These are phyloP conservation scores for Cercospora zeina DNA, from an alignment of 2,329 filamentous ascomycete species.

Conservation along the genomic window DNA sequence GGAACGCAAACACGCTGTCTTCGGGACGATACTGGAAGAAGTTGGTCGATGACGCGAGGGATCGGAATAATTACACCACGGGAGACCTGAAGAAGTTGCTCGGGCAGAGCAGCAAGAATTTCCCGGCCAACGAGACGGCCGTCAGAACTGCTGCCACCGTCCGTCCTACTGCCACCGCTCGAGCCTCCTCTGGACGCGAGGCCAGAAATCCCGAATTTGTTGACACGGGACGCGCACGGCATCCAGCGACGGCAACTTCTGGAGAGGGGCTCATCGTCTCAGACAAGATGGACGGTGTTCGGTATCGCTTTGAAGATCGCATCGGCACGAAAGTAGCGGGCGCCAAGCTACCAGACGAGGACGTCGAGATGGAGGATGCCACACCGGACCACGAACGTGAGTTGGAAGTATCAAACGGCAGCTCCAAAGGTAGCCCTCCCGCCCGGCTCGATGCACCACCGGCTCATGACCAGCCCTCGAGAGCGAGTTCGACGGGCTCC, in stretches of 20 bases:
- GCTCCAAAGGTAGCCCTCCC: background rate
- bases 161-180: slow-evolving; percentile 8
- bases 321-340: slow-evolving; percentile 29
- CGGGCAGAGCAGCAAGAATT: slow-evolving; percentile 52
- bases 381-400: slow-evolving; percentile 11
- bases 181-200: background rate
- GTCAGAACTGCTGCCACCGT: slow-evolving; percentile 34
- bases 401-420: background rate
- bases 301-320: slow-evolving; percentile 37
- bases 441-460: background rate
- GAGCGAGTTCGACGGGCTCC: background rate
- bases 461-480: background rate
- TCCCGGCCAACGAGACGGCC: slow-evolving; percentile 33
- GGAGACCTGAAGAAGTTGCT: slow-evolving; percentile 62
- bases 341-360: slow-evolving; percentile 22
- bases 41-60: slow-evolving; percentile 77
- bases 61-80: slow-evolving; percentile 72
- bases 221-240: background rate
- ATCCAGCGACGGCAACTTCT: background rate
- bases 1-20: slow-evolving; percentile 81
- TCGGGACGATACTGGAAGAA: slow-evolving; percentile 90
- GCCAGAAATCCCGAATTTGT: background rate
- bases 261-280: slow-evolving; percentile 13
- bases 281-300: slow-evolving; percentile 44
- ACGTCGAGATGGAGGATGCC: slow-evolving; percentile 40